Evolutionary conservation across 2,329 filamentous ascomycete species (phyloP).

Genomic region (Talaromyces amestolkiae): DNA sequence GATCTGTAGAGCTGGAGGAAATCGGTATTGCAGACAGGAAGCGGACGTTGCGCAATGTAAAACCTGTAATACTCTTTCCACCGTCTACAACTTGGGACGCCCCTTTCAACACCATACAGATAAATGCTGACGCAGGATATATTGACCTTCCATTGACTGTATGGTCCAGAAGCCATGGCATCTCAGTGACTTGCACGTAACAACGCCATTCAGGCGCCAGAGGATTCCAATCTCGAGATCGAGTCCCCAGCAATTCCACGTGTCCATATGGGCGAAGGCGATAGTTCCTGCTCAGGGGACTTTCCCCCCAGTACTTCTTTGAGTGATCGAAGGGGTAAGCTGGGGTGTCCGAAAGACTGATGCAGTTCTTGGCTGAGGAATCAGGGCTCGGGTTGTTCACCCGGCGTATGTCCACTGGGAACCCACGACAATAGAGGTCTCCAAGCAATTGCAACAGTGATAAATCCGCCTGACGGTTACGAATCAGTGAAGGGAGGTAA

Average conservation of each 20-base stretch:
- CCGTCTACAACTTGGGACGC: not conserved
- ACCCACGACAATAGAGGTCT: not conserved
- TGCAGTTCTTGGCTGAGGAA: not conserved
- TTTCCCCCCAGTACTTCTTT: not conserved
- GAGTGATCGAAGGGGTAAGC: not conserved
- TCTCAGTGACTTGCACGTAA: constrained; percentile 28
- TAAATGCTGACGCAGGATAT: not conserved
- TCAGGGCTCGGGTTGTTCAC: not conserved
- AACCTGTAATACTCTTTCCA: not conserved
- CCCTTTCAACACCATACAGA: not conserved
- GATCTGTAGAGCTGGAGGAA: not conserved
- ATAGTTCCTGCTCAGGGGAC: not conserved
- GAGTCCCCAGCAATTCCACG: constrained; percentile 19
- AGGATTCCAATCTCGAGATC: constrained; percentile 24
- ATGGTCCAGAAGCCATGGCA: constrained; percentile 37
- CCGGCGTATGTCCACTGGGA: not conserved
- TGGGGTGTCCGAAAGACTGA: not conserved
- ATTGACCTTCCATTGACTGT: constrained; percentile 26
- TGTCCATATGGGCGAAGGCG: not conserved
- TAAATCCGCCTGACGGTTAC: not conserved
- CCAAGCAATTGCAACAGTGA: not conserved
- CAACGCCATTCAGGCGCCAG: constrained; percentile 32
- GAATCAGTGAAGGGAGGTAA: not conserved
- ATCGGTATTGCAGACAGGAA: not conserved
- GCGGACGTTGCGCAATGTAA: not conserved